Percentiles rank a stretch among this genome's conserved stretches.
Evolutionary conservation across 768 basidiomycete genomes (phyloP).

Genomic region (Mycena haematopus): DNA sequence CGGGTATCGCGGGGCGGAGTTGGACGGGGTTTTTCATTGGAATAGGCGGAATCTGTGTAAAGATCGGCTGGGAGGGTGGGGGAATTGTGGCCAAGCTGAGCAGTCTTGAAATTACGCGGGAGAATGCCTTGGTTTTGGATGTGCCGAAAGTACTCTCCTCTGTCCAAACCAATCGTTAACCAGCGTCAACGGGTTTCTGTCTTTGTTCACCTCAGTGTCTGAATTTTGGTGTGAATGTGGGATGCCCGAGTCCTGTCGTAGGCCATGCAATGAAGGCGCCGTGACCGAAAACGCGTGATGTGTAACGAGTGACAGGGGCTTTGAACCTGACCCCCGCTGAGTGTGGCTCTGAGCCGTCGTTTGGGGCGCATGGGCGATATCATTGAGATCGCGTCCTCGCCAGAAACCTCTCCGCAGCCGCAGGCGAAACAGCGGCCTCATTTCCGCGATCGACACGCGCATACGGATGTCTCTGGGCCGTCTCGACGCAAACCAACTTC

Average conservation of each 20-base stretch:
- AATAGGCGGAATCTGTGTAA: slow-evolving; percentile 21
- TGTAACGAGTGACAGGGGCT: too few species aligned
- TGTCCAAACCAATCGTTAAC: slow-evolving; percentile 34
- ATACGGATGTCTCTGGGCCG: slow-evolving; percentile 8
- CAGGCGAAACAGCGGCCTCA: background rate
- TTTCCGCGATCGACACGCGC: slow-evolving; percentile 8
- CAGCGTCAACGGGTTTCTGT: background rate
- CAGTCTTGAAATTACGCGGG: slow-evolving; percentile 24
- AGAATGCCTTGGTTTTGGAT: slow-evolving; percentile 51
- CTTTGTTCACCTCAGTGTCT: slow-evolving; percentile 8
- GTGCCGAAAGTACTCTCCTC: slow-evolving; percentile 77
- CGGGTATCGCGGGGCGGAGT: slow-evolving; percentile 11
- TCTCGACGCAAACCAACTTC: background rate
- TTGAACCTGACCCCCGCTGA: too few species aligned
- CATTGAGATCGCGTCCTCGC: slow-evolving; percentile 13
- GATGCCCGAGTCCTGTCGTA: background rate
- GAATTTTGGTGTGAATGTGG: slow-evolving; percentile 1
- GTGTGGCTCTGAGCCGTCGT: too few species aligned
- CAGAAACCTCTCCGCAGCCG: slow-evolving; percentile 2
- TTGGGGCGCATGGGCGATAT: background rate
- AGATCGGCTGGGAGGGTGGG: slow-evolving; percentile 55
- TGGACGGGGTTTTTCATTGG: slow-evolving; percentile 11
- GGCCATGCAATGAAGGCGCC: background rate
- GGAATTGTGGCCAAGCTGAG: slow-evolving; percentile 41
- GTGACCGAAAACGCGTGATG: background rate